Conservation (phyloP, 768 basidiomycete genomes). For the Nevesoporus exiguus region DNA sequence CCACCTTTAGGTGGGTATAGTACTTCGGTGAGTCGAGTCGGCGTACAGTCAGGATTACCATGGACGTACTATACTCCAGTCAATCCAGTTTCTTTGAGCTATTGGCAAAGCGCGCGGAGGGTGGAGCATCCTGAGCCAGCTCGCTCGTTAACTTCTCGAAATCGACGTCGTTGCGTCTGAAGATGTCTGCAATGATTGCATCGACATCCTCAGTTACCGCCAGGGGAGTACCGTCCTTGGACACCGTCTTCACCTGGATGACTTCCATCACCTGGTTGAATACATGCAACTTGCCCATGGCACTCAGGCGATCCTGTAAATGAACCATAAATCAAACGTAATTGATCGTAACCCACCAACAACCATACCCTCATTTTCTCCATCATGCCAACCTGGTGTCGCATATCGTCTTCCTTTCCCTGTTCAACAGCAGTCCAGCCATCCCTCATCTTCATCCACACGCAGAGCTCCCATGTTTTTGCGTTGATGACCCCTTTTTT, state of each 20-base stretch:
- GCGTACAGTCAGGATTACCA: neutral
- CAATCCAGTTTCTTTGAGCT: slow-evolving; percentile 30
- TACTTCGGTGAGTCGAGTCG: neutral
- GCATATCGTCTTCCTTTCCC: slow-evolving; percentile 19
- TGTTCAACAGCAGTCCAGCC: slow-evolving; percentile 31
- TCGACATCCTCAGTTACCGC: slow-evolving; percentile 31
- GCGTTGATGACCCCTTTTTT: slow-evolving; percentile 18
- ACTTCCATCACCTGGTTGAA: slow-evolving; percentile 34
- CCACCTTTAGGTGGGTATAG: neutral
- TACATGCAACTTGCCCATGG: slow-evolving; percentile 31
- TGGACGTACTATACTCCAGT: slow-evolving; percentile 7
- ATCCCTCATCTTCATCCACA: slow-evolving; percentile 32
- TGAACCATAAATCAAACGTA: neutral
- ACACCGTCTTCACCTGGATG: slow-evolving; percentile 30
- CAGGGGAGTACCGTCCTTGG: slow-evolving; percentile 20
- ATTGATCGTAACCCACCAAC: neutral
- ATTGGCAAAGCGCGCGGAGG: slow-evolving; percentile 20
- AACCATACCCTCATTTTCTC: slow-evolving; percentile 26
- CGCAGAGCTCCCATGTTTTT: slow-evolving; percentile 29
- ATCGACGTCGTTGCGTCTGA: slow-evolving; percentile 30
- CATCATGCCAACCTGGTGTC: slow-evolving; percentile 27
- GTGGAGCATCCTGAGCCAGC: slow-evolving; percentile 17
- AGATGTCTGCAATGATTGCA: slow-evolving; percentile 31
- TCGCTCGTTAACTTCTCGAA: slow-evolving; percentile 29
- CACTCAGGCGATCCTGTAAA: slow-evolving; percentile 24